Conservation (phyloP, 306 rosid species). For the Cotoneaster glaucophyllus region DNA sequence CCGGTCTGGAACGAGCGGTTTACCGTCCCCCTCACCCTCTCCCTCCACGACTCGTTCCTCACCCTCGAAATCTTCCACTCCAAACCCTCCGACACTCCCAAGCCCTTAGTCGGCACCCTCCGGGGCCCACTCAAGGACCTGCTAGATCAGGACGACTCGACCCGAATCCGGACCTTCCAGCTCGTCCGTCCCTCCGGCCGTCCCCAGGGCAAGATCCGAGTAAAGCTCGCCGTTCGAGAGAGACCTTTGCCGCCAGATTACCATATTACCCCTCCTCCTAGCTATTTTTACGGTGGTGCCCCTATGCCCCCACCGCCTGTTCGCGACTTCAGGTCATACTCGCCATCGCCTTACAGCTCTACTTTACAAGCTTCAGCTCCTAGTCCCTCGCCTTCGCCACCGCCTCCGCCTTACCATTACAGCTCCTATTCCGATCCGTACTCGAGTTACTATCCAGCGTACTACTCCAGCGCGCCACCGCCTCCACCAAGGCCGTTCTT, state of each 20-base stretch:
- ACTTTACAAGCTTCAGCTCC: constrained; percentile 9
- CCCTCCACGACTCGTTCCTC: constrained; percentile 53
- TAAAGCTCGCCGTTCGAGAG: constrained; percentile 57
- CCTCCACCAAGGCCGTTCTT: constrained; percentile 59
- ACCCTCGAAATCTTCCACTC: constrained; percentile 84
- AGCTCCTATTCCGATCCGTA: constrained; percentile 45
- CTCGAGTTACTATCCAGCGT: constrained; percentile 48
- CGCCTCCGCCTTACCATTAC: constrained; percentile 45
- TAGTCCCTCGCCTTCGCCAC: constrained; percentile 5
- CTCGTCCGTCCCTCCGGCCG: constrained; percentile 79
- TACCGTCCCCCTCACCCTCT: constrained; percentile 49
- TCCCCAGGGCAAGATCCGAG: constrained; percentile 68
- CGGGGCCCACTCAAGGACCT: constrained; percentile 49
- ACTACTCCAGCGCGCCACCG: constrained; percentile 52
- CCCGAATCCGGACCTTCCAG: constrained; percentile 38
- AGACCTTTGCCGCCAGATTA: constrained; percentile 51
- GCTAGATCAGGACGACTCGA: constrained; percentile 34
- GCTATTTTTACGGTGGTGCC: constrained; percentile 27
- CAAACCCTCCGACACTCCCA: constrained; percentile 77
- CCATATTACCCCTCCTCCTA: constrained; percentile 33
- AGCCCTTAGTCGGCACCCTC: constrained; percentile 76
- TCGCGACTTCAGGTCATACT: constrained; percentile 51
- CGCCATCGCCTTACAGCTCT: constrained; percentile 36
- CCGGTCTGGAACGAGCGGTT: constrained; percentile 93
- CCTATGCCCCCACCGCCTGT: constrained; percentile 33